Base-by-base conservation (phyloP, 106 monocot genomes). In the Chionographis japonica region DNA sequence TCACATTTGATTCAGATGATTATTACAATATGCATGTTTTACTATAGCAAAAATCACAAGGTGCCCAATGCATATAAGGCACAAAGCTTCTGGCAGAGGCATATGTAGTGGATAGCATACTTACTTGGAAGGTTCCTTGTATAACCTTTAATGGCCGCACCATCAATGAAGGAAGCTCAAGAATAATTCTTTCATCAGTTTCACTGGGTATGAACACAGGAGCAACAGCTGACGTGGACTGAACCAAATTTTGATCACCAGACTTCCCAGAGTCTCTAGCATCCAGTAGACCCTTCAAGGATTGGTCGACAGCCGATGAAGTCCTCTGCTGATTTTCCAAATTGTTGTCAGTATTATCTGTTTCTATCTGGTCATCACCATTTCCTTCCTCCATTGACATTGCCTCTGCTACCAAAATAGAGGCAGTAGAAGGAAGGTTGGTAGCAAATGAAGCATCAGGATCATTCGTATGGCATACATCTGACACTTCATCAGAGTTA, bases 71-170 rank as follows among this genome's bases (percentile, higher is more conserved):
- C 49, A 3, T n/a, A 15, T 43, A 63, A 15, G 4, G 62, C n/a
- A 63, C 7, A 16, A 42, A 40, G 3, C 14, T n/a, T 8, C 40
- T 42, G 16, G 16, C 14, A 51, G 12, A 9, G 20, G 41, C 14
- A 16, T 7, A 58, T 35, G 57, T 58, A 36, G 17, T 60, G 41
- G 18, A 56, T 42, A 17, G 20, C 5, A 40, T 10, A 82, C 84
- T 83, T 74, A 90, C 98, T 68, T 93, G 98, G 66, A 98, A 93
- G 4, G 77, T 93, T 71, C 98, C 98, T 57, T 68, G 73, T 20
- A 98, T 76, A 76, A 90, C 85, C 67, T 85, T 98, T 64, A 93
- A 68, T 39, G 87, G 98, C 13, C 83, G 83, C 46, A 98, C 90
- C 87, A 98, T 90, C 52, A 78, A 72, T 19, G 98, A 82, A 61